Percentiles rank a stretch among this genome's conserved stretches.
These are phyloP conservation scores for Chrysanthemum makinoi DNA, from an alignment of 129 eudicot species.

Conservation along the genomic window DNA sequence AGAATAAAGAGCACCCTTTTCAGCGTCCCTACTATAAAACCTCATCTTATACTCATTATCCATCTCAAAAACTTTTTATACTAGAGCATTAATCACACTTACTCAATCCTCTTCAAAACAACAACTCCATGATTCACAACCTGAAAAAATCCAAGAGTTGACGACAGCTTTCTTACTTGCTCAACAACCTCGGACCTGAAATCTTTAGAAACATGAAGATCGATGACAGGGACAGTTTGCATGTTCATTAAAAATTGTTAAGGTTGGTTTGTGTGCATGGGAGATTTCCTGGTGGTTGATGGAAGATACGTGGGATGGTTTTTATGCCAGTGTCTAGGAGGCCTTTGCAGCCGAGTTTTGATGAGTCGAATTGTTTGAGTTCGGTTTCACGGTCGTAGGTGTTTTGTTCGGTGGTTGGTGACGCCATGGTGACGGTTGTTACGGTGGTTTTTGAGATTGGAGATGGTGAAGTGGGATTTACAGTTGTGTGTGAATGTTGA, in stretches of 20 bases:
- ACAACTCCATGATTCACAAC: conserved; percentile 43
- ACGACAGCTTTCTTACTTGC: conserved; percentile 30
- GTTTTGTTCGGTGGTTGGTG: not conserved
- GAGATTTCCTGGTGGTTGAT: conserved; percentile 56
- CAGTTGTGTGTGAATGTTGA: not conserved
- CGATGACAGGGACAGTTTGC: conserved; percentile 39
- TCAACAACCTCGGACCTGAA: conserved; percentile 31
- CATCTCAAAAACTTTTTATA: conserved; percentile 37
- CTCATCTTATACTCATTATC: conserved; percentile 33
- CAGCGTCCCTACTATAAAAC: conserved; percentile 34
- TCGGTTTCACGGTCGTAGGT: conserved; percentile 42
- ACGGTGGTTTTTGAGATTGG: not conserved
- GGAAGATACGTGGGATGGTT: conserved; percentile 41
- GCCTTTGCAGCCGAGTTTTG: conserved; percentile 62
- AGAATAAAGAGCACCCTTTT: conserved; percentile 36
- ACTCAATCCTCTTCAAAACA: not conserved
- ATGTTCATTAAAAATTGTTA: no score
- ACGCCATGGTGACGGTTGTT: conserved; percentile 7
- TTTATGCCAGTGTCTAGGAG: conserved; percentile 60
- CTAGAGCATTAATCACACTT: conserved; percentile 18
- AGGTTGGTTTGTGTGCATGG: conserved; percentile 15
- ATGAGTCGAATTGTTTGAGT: conserved; percentile 53
- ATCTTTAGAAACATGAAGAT: conserved; percentile 44
- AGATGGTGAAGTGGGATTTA: not conserved
- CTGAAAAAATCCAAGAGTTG: conserved; percentile 56